phyloP scores from a whole-genome alignment of 331 rosid genomes.

The Quercus lobata region DNA sequence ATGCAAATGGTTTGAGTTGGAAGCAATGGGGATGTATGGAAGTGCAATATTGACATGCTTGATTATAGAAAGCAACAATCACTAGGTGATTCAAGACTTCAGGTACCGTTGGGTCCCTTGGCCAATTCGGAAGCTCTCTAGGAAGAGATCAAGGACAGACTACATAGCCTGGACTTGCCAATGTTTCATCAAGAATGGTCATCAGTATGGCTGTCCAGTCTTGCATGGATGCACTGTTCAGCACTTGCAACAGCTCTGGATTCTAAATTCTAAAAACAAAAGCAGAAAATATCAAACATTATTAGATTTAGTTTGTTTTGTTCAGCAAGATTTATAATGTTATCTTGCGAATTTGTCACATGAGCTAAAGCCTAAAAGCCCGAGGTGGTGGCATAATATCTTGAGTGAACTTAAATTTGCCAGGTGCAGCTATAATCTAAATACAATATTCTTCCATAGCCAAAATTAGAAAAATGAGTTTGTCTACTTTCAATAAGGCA shows the following conservation, averaged over 20 bases:
- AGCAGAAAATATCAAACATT: too few relatives aligned
- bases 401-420: constrained; percentile 14
- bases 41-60: constrained; percentile 39
- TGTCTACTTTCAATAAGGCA: too few relatives aligned
- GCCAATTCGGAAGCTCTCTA: constrained; percentile 39
- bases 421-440: constrained; percentile 46
- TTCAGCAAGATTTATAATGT: too few relatives aligned
- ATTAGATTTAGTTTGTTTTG: too few relatives aligned
- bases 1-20: constrained; percentile 31
- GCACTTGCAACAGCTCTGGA: constrained; percentile 23
- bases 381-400: too few relatives aligned
- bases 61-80: constrained; percentile 33
- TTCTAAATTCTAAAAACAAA: neutral
- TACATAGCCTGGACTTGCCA: constrained; percentile 45
- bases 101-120: constrained; percentile 39
- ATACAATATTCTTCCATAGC: too few relatives aligned
- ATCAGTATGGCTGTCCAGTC: constrained; percentile 36
- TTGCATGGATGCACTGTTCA: constrained; percentile 36
- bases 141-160: constrained; percentile 47
- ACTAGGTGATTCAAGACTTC: constrained; percentile 34
- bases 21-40: constrained; percentile 49
- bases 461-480: too few relatives aligned
- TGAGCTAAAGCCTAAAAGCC: too few relatives aligned
- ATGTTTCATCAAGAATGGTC: constrained; percentile 43
- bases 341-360: too few relatives aligned